These are phyloP conservation scores for Picea glauca DNA, from an alignment of 75 land plant genomes.

Conservation along the genomic window DNA sequence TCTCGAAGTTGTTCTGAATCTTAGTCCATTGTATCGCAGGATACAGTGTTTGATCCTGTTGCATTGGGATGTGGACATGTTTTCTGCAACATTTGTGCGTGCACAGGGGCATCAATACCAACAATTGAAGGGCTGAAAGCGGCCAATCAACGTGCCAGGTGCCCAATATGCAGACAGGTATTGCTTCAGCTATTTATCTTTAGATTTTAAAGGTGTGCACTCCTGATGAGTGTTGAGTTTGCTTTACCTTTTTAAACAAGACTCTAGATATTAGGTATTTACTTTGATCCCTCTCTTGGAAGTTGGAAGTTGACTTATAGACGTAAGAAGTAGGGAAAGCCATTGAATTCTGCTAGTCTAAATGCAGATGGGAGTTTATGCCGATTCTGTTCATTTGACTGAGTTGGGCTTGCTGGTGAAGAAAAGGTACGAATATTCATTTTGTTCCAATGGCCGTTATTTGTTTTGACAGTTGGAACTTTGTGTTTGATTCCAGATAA, in stretches of 20 bases:
- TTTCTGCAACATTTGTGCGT: constrained; percentile 76
- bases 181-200: neutral
- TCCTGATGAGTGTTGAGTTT: neutral
- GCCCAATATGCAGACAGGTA: constrained; percentile 82
- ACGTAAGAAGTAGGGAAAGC: neutral
- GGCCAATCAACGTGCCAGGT: constrained; percentile 48
- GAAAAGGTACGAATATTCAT: constrained; percentile 34
- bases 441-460: no score
- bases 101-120: constrained; percentile 61
- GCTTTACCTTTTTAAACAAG: neutral
- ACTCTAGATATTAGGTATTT: neutral
- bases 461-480: neutral
- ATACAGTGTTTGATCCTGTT: constrained; percentile 48
- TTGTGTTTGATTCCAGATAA: neutral
- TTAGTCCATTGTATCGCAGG: constrained; percentile 27
- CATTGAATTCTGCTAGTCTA: neutral
- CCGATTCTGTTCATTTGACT: constrained; percentile 50
- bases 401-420: constrained; percentile 61
- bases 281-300: neutral
- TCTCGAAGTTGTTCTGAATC: neutral
- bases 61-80: constrained; percentile 79
- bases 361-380: constrained; percentile 67
- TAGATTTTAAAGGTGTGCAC: neutral
- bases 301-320: neutral
- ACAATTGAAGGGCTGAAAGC: constrained; percentile 53